Percentiles rank a stretch among this genome's conserved stretches.
Conservation (phyloP, 805 yeast genomes). For the Yarrowia phangngaensis region DNA sequence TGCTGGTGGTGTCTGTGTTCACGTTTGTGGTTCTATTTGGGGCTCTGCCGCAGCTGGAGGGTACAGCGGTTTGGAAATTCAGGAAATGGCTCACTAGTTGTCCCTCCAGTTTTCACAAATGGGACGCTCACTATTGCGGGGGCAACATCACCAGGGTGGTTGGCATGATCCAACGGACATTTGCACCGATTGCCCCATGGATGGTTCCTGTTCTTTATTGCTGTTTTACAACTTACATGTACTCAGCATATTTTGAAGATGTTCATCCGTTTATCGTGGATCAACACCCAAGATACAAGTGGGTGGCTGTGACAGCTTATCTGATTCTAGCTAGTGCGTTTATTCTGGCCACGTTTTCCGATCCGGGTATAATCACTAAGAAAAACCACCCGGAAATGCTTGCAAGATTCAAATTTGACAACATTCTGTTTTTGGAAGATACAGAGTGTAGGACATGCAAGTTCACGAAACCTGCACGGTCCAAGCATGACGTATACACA, state of each 20-base stretch:
- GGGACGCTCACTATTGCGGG: constrained; percentile 25
- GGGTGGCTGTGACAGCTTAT: constrained; percentile 30
- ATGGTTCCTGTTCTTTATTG: constrained; percentile 32
- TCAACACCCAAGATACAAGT: constrained; percentile 14
- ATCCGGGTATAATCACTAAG: constrained; percentile 41
- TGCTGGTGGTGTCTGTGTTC: constrained; percentile 38
- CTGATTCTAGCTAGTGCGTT: constrained; percentile 34
- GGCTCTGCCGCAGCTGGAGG: constrained; percentile 38
- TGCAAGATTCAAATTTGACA: constrained; percentile 44
- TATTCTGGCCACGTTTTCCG: constrained; percentile 37
- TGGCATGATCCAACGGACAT: constrained; percentile 20
- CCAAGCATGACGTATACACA: constrained; percentile 58
- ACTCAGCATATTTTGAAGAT: constrained; percentile 26
- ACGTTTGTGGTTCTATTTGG: constrained; percentile 39
- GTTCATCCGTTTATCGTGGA: constrained; percentile 29
- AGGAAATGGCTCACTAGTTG: neutral
- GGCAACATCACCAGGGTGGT: constrained; percentile 32
- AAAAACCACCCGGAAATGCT: constrained; percentile 34
- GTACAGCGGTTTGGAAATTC: constrained; percentile 27
- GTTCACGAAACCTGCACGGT: constrained; percentile 52
- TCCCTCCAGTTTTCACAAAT: neutral
- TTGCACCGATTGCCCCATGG: constrained; percentile 27
- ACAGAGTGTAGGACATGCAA: constrained; percentile 50
- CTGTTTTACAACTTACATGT: constrained; percentile 27
- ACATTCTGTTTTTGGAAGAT: constrained; percentile 50